These are phyloP conservation scores for Venturia pyrina DNA, from an alignment of 2,329 filamentous ascomycete genomes.

Conservation along the genomic window DNA sequence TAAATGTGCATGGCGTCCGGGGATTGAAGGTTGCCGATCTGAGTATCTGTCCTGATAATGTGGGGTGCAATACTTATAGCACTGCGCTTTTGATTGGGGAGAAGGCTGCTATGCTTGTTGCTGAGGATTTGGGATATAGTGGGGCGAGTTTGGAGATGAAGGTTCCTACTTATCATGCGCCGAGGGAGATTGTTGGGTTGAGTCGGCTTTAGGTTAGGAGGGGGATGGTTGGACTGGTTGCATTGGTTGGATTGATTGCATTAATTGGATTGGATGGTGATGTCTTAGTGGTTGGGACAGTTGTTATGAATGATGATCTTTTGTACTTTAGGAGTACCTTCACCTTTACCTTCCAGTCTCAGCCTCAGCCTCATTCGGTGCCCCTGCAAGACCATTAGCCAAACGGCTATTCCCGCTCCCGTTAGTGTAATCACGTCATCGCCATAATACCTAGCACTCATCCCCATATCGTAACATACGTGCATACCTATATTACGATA, in stretches of 20 bases:
- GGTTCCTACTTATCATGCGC: constrained; percentile 43
- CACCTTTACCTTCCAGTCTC: not conserved
- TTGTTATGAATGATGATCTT: not conserved
- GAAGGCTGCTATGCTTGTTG: constrained; percentile 60
- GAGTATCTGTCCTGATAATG: constrained; percentile 69
- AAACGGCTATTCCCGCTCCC: not conserved
- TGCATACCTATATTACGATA: no score
- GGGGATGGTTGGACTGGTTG: not conserved
- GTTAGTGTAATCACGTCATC: not conserved
- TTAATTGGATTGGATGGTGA: not conserved
- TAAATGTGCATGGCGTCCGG: constrained; percentile 69
- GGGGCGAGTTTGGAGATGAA: constrained; percentile 68
- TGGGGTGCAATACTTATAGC: constrained; percentile 53
- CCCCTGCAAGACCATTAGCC: not conserved
- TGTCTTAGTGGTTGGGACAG: not conserved
- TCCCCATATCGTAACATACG: no score
- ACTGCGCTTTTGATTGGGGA: constrained; percentile 68
- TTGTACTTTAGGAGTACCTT: not conserved
- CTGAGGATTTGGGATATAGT: constrained; percentile 65
- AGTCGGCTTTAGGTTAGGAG: not conserved
- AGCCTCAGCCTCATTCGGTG: not conserved
- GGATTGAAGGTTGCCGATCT: constrained; percentile 69
- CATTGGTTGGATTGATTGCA: not conserved
- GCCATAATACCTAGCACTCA: no score
- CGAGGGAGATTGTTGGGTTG: constrained; percentile 31